Conservation (phyloP, 2,329 filamentous ascomycete genomes). For the Dryadomyces quercus-mongolicae region DNA sequence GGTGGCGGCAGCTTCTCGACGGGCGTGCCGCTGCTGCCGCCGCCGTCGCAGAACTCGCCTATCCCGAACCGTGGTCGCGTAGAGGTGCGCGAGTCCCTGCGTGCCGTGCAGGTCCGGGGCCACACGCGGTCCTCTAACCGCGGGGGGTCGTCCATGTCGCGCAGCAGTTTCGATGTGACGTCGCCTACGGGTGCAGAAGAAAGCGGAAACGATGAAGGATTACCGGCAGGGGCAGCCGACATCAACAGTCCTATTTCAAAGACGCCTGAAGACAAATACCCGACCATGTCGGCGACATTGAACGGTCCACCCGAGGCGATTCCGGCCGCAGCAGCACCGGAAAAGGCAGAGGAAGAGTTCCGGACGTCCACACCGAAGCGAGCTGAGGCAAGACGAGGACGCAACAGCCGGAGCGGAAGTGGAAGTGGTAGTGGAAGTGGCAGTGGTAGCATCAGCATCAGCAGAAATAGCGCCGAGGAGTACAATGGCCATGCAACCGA, state of each 20-base stretch:
- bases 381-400: not conserved
- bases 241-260: conserved; percentile 35
- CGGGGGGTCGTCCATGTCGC: conserved; percentile 27
- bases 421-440: not conserved
- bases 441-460: not conserved
- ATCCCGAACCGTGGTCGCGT: conserved; percentile 71
- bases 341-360: conserved; percentile 18
- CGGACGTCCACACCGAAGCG: conserved; percentile 9
- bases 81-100: conserved; percentile 76
- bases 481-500: not conserved
- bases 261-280: conserved; percentile 55
- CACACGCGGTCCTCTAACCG: conserved; percentile 32
- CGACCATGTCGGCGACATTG: conserved; percentile 42
- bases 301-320: conserved; percentile 40
- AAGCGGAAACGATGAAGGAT: conserved; percentile 5
- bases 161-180: conserved; percentile 36
- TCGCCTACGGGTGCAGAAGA: conserved; percentile 45
- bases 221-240: conserved; percentile 6
- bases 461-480: not conserved
- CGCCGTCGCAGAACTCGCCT: conserved; percentile 69
- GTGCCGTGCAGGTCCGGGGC: conserved; percentile 42
- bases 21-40: conserved; percentile 75
- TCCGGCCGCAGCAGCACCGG: conserved; percentile 19
- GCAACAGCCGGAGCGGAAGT: not conserved
- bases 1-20: conserved; percentile 61